Percentiles rank a stretch among this genome's conserved stretches.
Conservation (phyloP, 305 asterid species). For the Solanum aculeatissimum region DNA sequence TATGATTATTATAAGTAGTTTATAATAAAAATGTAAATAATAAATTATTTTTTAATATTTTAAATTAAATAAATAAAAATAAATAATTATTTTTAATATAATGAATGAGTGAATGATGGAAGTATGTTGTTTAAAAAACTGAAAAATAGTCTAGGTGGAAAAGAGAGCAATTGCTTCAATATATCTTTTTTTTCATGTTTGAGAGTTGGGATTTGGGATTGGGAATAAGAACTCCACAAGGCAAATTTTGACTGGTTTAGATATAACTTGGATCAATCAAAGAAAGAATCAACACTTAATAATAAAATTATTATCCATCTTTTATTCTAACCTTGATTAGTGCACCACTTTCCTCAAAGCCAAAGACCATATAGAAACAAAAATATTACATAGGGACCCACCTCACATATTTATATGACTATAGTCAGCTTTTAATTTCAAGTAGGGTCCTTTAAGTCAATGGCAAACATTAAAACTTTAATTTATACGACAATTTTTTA, state of each 20-base stretch:
- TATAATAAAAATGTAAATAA: background rate
- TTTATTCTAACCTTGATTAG: background rate
- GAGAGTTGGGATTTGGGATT: background rate
- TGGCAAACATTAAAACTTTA: constrained; percentile 36
- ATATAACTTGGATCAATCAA: background rate
- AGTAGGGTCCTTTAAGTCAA: constrained; percentile 37
- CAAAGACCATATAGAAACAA: background rate
- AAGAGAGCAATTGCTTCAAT: background rate
- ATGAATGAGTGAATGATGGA: background rate
- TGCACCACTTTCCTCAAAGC: constrained; percentile 2
- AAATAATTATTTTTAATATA: too few species aligned
- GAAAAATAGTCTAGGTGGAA: background rate
- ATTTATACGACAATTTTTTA: constrained; percentile 22
- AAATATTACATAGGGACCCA: background rate
- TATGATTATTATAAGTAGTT: too few species aligned
- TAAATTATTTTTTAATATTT: background rate
- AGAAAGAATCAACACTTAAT: background rate
- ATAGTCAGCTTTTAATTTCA: constrained; percentile 19
- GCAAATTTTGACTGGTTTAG: background rate
- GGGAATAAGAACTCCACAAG: background rate
- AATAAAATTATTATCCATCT: background rate
- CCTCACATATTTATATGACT: background rate
- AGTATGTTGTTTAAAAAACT: background rate
- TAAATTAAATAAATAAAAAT: too few species aligned
- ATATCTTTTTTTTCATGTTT: background rate